Conservation (phyloP, 2,329 filamentous ascomycete genomes). For the Cladosporium sp. region DNA sequence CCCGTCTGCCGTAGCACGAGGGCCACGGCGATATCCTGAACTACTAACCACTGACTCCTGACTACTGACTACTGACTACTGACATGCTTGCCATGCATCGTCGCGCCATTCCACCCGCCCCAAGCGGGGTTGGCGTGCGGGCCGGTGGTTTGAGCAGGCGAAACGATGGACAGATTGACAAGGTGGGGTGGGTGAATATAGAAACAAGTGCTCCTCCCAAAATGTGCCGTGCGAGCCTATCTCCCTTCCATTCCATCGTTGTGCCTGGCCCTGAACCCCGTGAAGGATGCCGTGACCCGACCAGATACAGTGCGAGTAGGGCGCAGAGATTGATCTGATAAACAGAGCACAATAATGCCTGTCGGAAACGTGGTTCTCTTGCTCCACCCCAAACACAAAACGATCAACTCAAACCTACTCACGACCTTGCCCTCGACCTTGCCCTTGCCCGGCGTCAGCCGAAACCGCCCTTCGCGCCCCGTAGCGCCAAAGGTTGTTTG, state of each 20-base stretch:
- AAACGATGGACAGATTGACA: too few species aligned
- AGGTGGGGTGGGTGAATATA: background rate
- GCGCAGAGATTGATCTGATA: too few species aligned
- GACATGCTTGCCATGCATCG: conserved; percentile 2
- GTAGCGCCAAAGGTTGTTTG: background rate
- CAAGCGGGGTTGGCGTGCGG: conserved; percentile 6
- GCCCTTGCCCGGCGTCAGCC: too few species aligned
- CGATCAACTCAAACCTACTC: too few species aligned
- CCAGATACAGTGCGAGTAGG: background rate
- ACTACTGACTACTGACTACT: too few species aligned
- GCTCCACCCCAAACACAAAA: too few species aligned
- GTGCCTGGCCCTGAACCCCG: background rate
- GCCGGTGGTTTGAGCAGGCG: conserved; percentile 10
- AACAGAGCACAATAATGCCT: background rate
- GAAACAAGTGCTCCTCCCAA: background rate
- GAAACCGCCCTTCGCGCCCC: too few species aligned
- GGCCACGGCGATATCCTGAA: conserved; percentile 8
- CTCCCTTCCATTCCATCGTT: background rate
- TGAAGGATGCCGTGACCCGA: background rate
- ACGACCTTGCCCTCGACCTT: too few species aligned
- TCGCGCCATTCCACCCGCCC: background rate
- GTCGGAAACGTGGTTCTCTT: too few species aligned
- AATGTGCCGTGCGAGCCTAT: background rate
- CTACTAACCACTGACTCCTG: too few species aligned
- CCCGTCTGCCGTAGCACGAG: conserved; percentile 5